Conservation (phyloP, 169 alveolate genomes). For the Eimeria necatrix region DNA sequence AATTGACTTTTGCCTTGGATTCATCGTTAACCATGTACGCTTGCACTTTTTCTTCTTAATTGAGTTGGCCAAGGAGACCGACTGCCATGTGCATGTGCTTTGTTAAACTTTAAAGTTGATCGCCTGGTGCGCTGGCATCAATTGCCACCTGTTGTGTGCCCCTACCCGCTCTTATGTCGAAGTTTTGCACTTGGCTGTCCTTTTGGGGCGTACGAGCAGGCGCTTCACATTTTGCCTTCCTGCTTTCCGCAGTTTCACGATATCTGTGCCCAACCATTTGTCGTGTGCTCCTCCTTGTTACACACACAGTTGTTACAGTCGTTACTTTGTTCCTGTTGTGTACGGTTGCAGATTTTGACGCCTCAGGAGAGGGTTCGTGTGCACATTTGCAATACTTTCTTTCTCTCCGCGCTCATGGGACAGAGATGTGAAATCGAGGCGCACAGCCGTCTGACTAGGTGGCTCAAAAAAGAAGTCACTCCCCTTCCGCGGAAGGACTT, state of each 20-base stretch:
- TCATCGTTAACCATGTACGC: slow-evolving; percentile 76
- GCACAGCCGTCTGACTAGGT: slow-evolving; percentile 68
- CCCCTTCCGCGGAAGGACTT: slow-evolving; percentile 67
- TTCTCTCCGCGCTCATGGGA: slow-evolving; percentile 62
- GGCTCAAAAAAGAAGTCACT: slow-evolving; percentile 69
- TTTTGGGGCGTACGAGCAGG: too few relatives aligned
- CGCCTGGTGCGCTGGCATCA: too few relatives aligned
- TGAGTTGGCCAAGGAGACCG: too few relatives aligned
- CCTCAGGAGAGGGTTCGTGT: slow-evolving; percentile 58
- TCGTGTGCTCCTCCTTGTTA: background rate
- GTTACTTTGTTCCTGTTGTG: background rate
- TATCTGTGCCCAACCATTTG: too few relatives aligned
- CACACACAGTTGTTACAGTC: background rate
- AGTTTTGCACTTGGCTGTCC: too few relatives aligned
- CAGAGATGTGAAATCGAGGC: slow-evolving; percentile 43
- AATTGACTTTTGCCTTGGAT: slow-evolving; percentile 78
- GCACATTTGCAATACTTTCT: slow-evolving; percentile 71
- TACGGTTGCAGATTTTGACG: slow-evolving; percentile 65
- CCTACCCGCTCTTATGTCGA: too few relatives aligned
- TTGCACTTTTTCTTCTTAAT: too few relatives aligned
- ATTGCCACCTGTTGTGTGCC: too few relatives aligned
- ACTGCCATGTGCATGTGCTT: too few relatives aligned
- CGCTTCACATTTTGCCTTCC: too few relatives aligned
- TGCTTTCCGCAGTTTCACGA: too few relatives aligned
- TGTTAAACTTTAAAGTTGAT: too few relatives aligned